Percentiles rank a stretch among this genome's conserved stretches.
These are phyloP conservation scores for Trichoderma polysporum DNA, from an alignment of 2,329 filamentous ascomycete genomes.

Conservation along the genomic window DNA sequence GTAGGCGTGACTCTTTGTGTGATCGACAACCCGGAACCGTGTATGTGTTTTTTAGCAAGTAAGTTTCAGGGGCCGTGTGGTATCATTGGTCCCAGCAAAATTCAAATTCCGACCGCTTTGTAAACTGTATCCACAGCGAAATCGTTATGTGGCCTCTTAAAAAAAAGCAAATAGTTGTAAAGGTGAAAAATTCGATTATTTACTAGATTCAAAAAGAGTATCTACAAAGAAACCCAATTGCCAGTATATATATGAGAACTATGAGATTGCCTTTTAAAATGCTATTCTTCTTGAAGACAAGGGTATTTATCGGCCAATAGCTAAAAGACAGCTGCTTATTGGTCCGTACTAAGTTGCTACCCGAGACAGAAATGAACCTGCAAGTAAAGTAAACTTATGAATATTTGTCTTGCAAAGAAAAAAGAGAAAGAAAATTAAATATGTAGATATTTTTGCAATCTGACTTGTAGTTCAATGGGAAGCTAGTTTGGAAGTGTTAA, in stretches of 20 bases:
- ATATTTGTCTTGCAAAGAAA: background rate
- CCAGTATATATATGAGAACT: background rate
- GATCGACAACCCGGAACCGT: background rate
- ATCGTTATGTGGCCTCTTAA: background rate
- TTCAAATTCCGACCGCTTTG: constrained; percentile 3
- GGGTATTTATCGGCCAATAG: background rate
- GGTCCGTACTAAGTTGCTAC: background rate
- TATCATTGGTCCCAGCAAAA: constrained; percentile 6
- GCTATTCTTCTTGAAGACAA: background rate
- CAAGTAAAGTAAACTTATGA: background rate
- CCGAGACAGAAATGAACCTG: background rate
- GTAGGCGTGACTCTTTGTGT: background rate
- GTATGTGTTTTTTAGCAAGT: background rate
- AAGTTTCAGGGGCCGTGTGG: constrained; percentile 7
- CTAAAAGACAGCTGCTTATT: background rate
- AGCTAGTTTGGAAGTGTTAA: background rate
- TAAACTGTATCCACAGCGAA: constrained; percentile 11
- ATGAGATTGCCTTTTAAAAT: background rate
- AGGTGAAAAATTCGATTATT: too few relatives aligned
- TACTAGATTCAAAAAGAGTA: background rate
- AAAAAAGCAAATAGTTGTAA: background rate
- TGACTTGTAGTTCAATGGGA: background rate
- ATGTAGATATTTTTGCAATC: too few relatives aligned
- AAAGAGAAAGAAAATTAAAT: background rate
- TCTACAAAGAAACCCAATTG: too few relatives aligned